A percentile compares a stretch with the other conserved stretches of the same genome.
Conservation (phyloP, 768 basidiomycete species). For the Naganishia onofrii region DNA sequence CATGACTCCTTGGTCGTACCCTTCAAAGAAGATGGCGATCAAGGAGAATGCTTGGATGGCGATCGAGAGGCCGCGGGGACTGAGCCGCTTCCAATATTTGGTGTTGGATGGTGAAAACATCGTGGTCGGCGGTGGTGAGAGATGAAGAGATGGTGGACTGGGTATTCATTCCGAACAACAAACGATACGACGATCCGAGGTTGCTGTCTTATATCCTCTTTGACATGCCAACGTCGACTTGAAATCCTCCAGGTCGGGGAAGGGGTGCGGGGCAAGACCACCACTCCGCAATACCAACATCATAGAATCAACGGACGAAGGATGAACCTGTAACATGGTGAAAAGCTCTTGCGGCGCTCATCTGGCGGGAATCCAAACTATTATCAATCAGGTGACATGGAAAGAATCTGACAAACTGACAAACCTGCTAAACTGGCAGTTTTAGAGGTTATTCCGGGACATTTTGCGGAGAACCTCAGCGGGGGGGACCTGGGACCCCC, state of each 20-base stretch:
- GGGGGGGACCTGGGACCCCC: too few species aligned
- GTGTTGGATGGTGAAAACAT: constrained; percentile 4
- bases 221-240: not conserved
- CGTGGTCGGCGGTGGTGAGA: not conserved
- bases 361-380: too few species aligned
- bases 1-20: constrained; percentile 39
- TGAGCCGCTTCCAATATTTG: constrained; percentile 27
- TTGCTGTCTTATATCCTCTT: not conserved
- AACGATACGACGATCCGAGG: too few species aligned
- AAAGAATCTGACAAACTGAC: too few species aligned
- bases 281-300: too few species aligned
- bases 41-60: constrained; percentile 37
- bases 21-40: constrained; percentile 40
- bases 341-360: too few species aligned
- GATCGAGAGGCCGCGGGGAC: constrained; percentile 26
- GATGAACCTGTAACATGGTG: not conserved
- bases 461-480: too few species aligned
- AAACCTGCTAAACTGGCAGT: not conserved
- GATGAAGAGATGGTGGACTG: too few species aligned
- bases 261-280: not conserved
- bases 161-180: too few species aligned
- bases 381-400: too few species aligned
- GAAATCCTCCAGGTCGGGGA: not conserved
- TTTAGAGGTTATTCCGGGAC: too few species aligned
- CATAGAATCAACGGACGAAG: too few species aligned